Evolutionary conservation across 1,284 basidiomycete species (phyloP).

Genomic region (Pterulicium gracile): DNA sequence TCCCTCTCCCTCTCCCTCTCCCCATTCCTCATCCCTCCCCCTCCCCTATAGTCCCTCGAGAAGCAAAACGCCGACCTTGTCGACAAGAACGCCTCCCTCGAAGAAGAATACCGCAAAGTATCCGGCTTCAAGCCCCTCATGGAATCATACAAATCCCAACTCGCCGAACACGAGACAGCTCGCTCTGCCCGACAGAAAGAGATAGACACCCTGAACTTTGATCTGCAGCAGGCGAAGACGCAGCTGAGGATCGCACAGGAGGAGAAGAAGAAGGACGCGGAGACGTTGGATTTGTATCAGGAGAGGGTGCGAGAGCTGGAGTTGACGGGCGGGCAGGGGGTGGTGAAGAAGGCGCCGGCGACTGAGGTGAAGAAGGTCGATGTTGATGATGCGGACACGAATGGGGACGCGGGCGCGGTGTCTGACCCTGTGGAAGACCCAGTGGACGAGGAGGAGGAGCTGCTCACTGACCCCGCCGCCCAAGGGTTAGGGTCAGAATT

Average conservation of each 20-base stretch:
- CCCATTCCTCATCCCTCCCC: slow-evolving; percentile 5
- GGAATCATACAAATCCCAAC: slow-evolving; percentile 88
- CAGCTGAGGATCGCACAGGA: slow-evolving; percentile 60
- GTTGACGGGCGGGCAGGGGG: slow-evolving; percentile 41
- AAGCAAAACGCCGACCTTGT: slow-evolving; percentile 88
- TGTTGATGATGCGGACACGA: slow-evolving; percentile 8
- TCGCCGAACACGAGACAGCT: slow-evolving; percentile 73
- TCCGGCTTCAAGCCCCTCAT: slow-evolving; percentile 81
- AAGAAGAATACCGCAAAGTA: slow-evolving; percentile 85
- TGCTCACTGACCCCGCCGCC: slow-evolving; percentile 30
- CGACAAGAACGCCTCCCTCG: slow-evolving; percentile 82
- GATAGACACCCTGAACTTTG: slow-evolving; percentile 60
- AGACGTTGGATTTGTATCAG: slow-evolving; percentile 82
- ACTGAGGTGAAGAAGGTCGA: slow-evolving; percentile 2
- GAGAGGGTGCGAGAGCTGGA: slow-evolving; percentile 90
- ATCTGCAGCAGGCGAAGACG: slow-evolving; percentile 64
- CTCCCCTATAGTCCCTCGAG: slow-evolving; percentile 57
- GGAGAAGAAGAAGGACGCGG: slow-evolving; percentile 70
- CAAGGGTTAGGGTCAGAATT: slow-evolving; percentile 74
- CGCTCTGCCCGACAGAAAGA: slow-evolving; percentile 55
- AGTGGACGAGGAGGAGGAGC: slow-evolving; percentile 29
- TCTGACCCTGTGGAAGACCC: slow-evolving; percentile 7
- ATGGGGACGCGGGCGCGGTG: not conserved
- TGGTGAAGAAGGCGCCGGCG: slow-evolving; percentile 10
- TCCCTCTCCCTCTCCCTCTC: slow-evolving; percentile 2